Evolutionary conservation across 2,329 filamentous ascomycete genomes (phyloP).

Genomic region (Fusarium tricinctum): DNA sequence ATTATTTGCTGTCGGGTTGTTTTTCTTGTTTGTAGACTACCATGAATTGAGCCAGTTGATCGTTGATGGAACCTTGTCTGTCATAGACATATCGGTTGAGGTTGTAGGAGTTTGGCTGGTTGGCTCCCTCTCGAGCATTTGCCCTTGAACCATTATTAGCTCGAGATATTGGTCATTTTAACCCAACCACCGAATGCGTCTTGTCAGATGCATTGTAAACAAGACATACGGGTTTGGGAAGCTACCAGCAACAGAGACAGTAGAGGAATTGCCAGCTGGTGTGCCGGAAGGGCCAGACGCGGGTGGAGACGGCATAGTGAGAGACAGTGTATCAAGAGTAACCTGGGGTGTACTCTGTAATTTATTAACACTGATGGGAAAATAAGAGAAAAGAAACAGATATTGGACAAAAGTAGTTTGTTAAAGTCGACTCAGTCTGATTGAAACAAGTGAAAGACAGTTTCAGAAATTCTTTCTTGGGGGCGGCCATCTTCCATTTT

Average conservation of each 20-base stretch:
- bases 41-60: constrained; percentile 1
- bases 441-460: too few relatives aligned
- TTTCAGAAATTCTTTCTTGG: neutral
- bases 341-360: neutral
- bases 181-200: too few relatives aligned
- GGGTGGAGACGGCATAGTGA: neutral
- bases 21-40: neutral
- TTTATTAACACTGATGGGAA: too few relatives aligned
- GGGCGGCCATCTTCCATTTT: neutral
- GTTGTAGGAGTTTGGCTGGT: neutral
- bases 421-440: too few relatives aligned
- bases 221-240: neutral
- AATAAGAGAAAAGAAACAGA: too few relatives aligned
- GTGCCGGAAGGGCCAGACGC: neutral
- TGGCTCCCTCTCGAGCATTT: constrained; percentile 1
- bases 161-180: neutral
- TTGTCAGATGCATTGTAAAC: neutral
- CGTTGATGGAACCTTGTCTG: neutral
- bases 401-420: too few relatives aligned
- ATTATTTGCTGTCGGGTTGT: neutral
- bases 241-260: constrained; percentile 6
- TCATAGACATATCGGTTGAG: constrained; percentile 3
- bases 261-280: neutral
- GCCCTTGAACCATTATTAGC: neutral
- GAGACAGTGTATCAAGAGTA: neutral